These are phyloP conservation scores for Sextonia rubra DNA, from an alignment of 164 flowering plant genomes.

Conservation along the genomic window DNA sequence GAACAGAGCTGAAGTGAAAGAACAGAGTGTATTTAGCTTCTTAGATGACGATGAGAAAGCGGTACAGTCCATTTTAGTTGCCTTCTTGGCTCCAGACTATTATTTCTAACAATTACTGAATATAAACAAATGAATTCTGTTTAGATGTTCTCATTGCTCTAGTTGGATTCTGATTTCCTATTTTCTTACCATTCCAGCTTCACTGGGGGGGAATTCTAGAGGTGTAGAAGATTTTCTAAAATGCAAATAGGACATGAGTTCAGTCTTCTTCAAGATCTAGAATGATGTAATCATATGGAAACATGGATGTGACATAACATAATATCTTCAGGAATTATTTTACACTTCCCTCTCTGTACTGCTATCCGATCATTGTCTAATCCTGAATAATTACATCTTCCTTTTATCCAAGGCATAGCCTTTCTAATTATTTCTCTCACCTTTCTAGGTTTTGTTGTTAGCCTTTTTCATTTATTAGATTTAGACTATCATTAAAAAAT, in stretches of 20 bases:
- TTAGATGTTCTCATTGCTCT: background rate
- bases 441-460: background rate
- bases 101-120: background rate
- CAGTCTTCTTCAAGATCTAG: background rate
- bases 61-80: slow-evolving; percentile 36
- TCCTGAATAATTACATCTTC: background rate
- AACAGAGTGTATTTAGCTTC: slow-evolving; percentile 65
- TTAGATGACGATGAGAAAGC: slow-evolving; percentile 92
- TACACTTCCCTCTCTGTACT: background rate
- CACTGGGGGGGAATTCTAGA: too few species aligned
- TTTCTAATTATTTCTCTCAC: background rate
- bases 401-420: background rate
- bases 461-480: background rate
- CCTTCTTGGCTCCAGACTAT: background rate
- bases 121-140: background rate
- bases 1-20: slow-evolving; percentile 72
- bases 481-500: too few species aligned
- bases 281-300: too few species aligned
- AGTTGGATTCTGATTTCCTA: background rate
- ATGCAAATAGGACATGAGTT: background rate
- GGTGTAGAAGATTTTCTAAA: background rate
- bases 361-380: background rate
- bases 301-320: background rate
- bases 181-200: too few species aligned
- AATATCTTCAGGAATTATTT: background rate